Base-by-base conservation (phyloP, 805 yeast genomes). In the Starmerella scarabaei region DNA sequence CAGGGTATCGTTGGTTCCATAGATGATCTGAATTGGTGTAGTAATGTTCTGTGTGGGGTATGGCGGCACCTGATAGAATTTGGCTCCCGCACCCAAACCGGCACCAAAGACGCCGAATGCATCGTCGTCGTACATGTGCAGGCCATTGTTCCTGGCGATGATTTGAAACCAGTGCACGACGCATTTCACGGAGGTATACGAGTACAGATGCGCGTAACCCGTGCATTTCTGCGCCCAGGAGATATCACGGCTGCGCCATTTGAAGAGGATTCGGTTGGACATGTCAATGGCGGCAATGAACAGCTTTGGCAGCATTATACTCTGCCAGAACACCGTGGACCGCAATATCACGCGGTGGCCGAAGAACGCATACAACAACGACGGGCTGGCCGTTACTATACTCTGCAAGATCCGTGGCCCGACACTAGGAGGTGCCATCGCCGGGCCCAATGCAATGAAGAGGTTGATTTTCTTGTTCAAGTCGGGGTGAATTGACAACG, bases 121-220 rank as follows among this genome's bases (percentile, higher is more conserved):
- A 47, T 83, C 94, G 45, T 84, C 94, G 53, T 81, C 91, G 60
- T 75, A 88, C 94, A 91, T 80, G 58, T 86, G 94, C 58, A 88
- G 86, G 7, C 48, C 42, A 35, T 72, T 69, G 34, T 72, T 73
- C 5, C 80, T 68, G 38, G 78, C 68, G 45, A 88, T 81, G 38
- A 88, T 86, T 60, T 84, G 94, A 53, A 84, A 83, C 95, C 95
- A 84, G 60, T 84, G 95, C n/a, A 85, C 96, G 33, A 84, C 85
- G 8, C 81, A 73, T 59, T 86, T 88, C 20, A 86, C 97, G 2
- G 86, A 75, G 0, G 97, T 84, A 18, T 93, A 80, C 2, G 94
- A 81, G 61, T 86, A 88, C 40, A 88, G 65, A 57, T 91, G 96
- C 15, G 83, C 74, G 59, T 83, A 88, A 14, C 82, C 71, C n/a